A percentile compares a stretch with the other conserved stretches of the same genome.
These are phyloP conservation scores for Elaphomyces granulatus DNA, from an alignment of 495 filamentous ascomycete genomes.

Conservation along the genomic window DNA sequence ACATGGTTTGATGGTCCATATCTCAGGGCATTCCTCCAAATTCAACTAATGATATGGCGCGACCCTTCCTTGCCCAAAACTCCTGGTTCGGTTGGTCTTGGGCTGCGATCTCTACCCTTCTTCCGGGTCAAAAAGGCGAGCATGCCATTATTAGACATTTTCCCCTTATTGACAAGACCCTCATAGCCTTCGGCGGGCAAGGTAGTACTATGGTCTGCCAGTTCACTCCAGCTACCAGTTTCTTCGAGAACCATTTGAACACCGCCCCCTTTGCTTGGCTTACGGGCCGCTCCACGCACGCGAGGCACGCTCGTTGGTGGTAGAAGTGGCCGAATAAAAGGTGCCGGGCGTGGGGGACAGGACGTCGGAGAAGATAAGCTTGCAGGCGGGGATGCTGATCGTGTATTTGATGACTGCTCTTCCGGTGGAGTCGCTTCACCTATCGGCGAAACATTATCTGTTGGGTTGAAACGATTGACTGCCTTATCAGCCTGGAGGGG, in stretches of 20 bases:
- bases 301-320: slow-evolving; percentile 14
- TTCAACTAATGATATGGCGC: slow-evolving; percentile 38
- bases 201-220: slow-evolving; percentile 71
- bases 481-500: slow-evolving; percentile 18
- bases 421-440: slow-evolving; percentile 22
- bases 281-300: slow-evolving; percentile 30
- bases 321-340: slow-evolving; percentile 26
- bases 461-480: slow-evolving; percentile 11
- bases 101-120: slow-evolving; percentile 80
- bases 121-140: slow-evolving; percentile 78
- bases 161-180: slow-evolving; percentile 32
- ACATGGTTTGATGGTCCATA: slow-evolving; percentile 1
- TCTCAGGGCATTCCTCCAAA: too few relatives aligned
- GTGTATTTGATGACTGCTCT: slow-evolving; percentile 9
- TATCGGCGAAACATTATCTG: slow-evolving; percentile 15
- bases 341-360: slow-evolving; percentile 9
- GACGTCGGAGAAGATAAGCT: slow-evolving; percentile 3
- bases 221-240: slow-evolving; percentile 74
- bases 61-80: slow-evolving; percentile 94
- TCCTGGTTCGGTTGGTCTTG: slow-evolving; percentile 85
- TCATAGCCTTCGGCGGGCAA: slow-evolving; percentile 49
- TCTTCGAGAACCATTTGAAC: slow-evolving; percentile 85
- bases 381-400: slow-evolving; percentile 6
- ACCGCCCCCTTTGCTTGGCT: slow-evolving; percentile 66
- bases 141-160: slow-evolving; percentile 52